A percentile compares a stretch with the other conserved stretches of the same genome.
These are phyloP conservation scores for Barnettozyma wickerhamii DNA, from an alignment of 805 yeast species.

Conservation along the genomic window DNA sequence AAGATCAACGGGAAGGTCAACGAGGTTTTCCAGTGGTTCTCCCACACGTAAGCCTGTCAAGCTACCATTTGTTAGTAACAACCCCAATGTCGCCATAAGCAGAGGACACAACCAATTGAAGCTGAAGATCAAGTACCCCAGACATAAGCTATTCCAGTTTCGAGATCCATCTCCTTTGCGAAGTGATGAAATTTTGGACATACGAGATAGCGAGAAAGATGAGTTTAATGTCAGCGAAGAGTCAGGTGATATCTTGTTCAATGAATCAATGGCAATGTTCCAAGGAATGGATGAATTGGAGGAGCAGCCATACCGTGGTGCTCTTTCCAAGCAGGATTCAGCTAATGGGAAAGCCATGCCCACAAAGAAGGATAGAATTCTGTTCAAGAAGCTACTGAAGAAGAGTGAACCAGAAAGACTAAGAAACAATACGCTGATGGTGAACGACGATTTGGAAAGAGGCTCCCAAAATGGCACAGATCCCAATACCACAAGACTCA, in stretches of 20 bases:
- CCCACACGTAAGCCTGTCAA: not conserved
- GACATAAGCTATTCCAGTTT: conserved; percentile 20
- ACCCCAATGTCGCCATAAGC: conserved; percentile 21
- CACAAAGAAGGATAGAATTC: conserved; percentile 40
- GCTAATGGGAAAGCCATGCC: conserved; percentile 63
- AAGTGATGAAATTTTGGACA: conserved; percentile 15
- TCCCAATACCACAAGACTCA: conserved; percentile 19
- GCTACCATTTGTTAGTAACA: conserved; percentile 7
- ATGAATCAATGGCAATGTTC: conserved; percentile 5
- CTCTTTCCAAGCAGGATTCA: conserved; percentile 53
- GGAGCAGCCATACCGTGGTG: conserved; percentile 67
- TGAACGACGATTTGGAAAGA: conserved; percentile 16
- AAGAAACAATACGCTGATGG: conserved; percentile 31
- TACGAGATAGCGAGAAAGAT: conserved; percentile 21
- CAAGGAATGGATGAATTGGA: conserved; percentile 25
- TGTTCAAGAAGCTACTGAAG: conserved; percentile 39
- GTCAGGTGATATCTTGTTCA: conserved; percentile 5
- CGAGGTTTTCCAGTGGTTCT: not conserved
- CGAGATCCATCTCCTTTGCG: conserved; percentile 23
- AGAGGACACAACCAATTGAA: conserved; percentile 18
- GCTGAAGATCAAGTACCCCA: conserved; percentile 19
- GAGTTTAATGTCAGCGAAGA: conserved; percentile 24
- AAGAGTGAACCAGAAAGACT: conserved; percentile 37
- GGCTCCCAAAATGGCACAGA: conserved; percentile 2
- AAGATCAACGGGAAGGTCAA: conserved; percentile 2